Base-by-base conservation (phyloP, 2,329 filamentous ascomycete genomes). In the Akanthomyces dipterigenus region DNA sequence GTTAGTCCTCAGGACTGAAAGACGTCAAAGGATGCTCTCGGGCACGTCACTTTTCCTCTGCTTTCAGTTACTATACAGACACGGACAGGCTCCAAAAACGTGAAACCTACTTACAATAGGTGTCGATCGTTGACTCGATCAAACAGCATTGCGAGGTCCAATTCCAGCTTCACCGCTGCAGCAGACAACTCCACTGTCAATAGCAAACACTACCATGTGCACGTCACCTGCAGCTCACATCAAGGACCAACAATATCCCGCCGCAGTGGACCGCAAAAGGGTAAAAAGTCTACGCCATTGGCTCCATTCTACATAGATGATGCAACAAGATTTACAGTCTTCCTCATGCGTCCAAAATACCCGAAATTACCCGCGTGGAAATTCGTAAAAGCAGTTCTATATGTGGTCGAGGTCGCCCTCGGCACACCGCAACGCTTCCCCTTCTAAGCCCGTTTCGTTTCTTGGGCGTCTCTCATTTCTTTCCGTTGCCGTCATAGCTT, bases 401-500 rank as follows among this genome's bases (percentile, higher is more conserved):
- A 38, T n/a, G 24, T 28, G 50, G 26, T 42, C 58, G 31, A 49
- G 14, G 43, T 40, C n/a, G 49, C 42, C 42, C 38, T 53, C 20
- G 49, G 38, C n/a, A 31, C 42, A 61, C 22, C 58, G 22, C 26
- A 38, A 60, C 26, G 40, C 40, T 18, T 18, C 18, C 45, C 26
- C 8, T 34, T 53, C 48, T 57, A 54, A 20, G 16, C n/a, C 20
- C n/a, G 18, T 38, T 5, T 24, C 34, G 11, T 24, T 12, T 40
- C 42, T 40, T 50, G 34, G 16, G 31, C 34, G 9, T 50, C 46
- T 59, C 20, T 11, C 26, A 18, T 51, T 43, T 45, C 28, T 55
- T n/a, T 38, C 45, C 22, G 7, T 43, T 38, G 12, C 43, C 11
- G 9, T 65, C 62, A 93, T 62, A 97, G 80, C 78, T 97, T 97